Evolutionary conservation across 116 monocot species (phyloP).

Genomic region (Thalassia testudinum): DNA sequence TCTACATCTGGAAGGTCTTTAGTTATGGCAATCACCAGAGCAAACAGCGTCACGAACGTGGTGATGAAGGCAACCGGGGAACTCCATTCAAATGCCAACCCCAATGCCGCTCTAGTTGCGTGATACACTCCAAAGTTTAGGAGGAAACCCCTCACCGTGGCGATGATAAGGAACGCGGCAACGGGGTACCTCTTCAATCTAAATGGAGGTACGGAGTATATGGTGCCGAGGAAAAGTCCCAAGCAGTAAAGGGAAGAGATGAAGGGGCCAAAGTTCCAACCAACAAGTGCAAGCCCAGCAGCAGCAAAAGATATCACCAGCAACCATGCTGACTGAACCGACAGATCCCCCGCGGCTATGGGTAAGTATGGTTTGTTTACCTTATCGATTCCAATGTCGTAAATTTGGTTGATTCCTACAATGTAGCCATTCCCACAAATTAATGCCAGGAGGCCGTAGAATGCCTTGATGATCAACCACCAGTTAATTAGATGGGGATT

Average conservation of each 20-base stretch:
- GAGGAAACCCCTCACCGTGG: slow-evolving; percentile 56
- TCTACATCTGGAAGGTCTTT: slow-evolving; percentile 99
- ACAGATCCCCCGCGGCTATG: slow-evolving; percentile 92
- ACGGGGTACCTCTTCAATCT: slow-evolving; percentile 86
- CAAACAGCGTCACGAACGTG: slow-evolving; percentile 80
- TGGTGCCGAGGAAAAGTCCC: slow-evolving; percentile 91
- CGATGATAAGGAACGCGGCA: slow-evolving; percentile 98
- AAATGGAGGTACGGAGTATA: slow-evolving; percentile 98
- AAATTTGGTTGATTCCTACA: slow-evolving; percentile 96
- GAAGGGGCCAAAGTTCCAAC: slow-evolving; percentile 74
- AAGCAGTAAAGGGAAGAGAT: slow-evolving; percentile 84
- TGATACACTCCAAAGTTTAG: slow-evolving; percentile 99
- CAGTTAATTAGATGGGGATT: slow-evolving; percentile 75
- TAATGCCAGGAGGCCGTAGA: slow-evolving; percentile 62
- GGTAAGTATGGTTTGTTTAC: slow-evolving; percentile 99
- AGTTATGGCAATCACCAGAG: slow-evolving; percentile 97
- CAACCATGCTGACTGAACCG: slow-evolving; percentile 87
- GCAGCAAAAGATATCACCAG: slow-evolving; percentile 72
- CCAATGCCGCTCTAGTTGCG: slow-evolving; percentile 90
- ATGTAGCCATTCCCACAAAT: slow-evolving; percentile 98
- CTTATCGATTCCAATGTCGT: slow-evolving; percentile 96
- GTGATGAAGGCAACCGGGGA: slow-evolving; percentile 91
- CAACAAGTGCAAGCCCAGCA: slow-evolving; percentile 63
- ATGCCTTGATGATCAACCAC: slow-evolving; percentile 79
- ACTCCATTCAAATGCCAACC: slow-evolving; percentile 88